Conservation (phyloP, 768 basidiomycete genomes). For the Auricularia heimuer region DNA sequence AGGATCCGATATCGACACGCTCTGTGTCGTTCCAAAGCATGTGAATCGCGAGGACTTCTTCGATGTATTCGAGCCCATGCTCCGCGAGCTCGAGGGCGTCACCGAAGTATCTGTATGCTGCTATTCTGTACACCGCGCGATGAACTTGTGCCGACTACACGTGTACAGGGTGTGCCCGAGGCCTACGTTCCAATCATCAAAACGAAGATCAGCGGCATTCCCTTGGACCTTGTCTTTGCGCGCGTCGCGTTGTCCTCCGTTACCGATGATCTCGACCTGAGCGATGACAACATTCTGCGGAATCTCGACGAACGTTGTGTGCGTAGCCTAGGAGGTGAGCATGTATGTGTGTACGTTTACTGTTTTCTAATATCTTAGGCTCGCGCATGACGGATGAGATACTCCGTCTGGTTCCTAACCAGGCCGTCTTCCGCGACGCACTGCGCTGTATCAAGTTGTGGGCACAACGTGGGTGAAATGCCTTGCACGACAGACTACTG, state of each 20-base stretch:
- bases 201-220: constrained; percentile 82
- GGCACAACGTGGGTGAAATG: constrained; percentile 70
- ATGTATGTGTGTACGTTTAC: background rate
- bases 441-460: constrained; percentile 94
- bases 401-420: constrained; percentile 86
- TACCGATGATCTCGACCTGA: constrained; percentile 82
- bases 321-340: constrained; percentile 80
- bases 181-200: constrained; percentile 96
- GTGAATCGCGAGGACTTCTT: constrained; percentile 96
- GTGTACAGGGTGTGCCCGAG: constrained; percentile 78
- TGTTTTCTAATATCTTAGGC: constrained; percentile 36
- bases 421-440: constrained; percentile 88
- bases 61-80: constrained; percentile 79
- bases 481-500: background rate
- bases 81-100: constrained; percentile 72
- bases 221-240: constrained; percentile 91
- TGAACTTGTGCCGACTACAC: background rate
- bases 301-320: constrained; percentile 93
- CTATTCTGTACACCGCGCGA: background rate
- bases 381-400: constrained; percentile 96
- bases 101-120: constrained; percentile 78
- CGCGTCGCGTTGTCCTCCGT: constrained; percentile 77
- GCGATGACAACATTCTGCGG: constrained; percentile 83
- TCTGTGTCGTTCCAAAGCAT: constrained; percentile 95
- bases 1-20: constrained; percentile 93